Base-by-base conservation (phyloP, 306 rosid genomes). In the Trifolium dubium region DNA sequence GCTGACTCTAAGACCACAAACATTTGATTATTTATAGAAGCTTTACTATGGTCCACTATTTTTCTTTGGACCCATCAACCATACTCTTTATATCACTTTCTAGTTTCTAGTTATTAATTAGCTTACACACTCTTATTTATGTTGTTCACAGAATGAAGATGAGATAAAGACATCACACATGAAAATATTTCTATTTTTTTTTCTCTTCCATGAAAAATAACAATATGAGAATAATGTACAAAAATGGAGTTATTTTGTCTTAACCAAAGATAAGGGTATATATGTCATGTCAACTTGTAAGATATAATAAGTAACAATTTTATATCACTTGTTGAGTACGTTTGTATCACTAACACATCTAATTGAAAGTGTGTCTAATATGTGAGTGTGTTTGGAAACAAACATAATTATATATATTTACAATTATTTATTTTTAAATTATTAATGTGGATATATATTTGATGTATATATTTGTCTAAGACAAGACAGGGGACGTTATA, bases 1-100 rank as follows among this genome's bases (percentile, higher is more conserved):
- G 83, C 31, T 58, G 61, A 69, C 78, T 72, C 72, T 62, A 34
- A 47, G 4, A 72, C 91, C 88, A 84, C 89, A 81, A 47, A 77
- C 79, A 75, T 78, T 80, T 75, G 72, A 69, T 46, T 63, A 56
- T 56, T 56, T 23, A 56, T 56, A 6, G 69, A 73, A 73, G 69
- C 74, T 75, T 31, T 70, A 44, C 67, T 64, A 71, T 69, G 81
- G 86, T 75, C 88, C 82, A 75, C 79, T 77, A 9, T 73, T 77
- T 60, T 13, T 10, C 41, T 5, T 60, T 74, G 81, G 83, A 74
- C 76, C 83, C 79, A 64, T 58, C 74, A 69, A 34, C 79, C 84
- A 71, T 37, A 34, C 64, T 56, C 77, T 54, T 49, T 56, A 72
- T 75, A 73, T 43, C 64, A 15, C 72, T 58, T 60, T 43, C 31